A percentile compares a stretch with the other conserved stretches of the same genome.
phyloP scores from a whole-genome alignment of 1,139 yeast species.

The Taphrina confusa region DNA sequence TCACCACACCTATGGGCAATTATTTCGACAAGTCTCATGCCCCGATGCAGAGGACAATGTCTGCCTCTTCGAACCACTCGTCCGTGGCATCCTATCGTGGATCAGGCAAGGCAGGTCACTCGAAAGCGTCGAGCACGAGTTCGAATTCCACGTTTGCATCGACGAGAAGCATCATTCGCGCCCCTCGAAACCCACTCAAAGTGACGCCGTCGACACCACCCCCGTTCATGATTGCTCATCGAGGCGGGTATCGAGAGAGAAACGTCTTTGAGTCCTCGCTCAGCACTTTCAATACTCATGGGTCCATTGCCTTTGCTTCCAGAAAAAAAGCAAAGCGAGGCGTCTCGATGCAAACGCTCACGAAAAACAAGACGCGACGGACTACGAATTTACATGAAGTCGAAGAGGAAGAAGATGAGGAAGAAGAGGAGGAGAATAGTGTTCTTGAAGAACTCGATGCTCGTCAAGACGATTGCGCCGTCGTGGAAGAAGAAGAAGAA shows the following conservation, averaged over 20 bases:
- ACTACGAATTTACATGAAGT: conserved; percentile 18
- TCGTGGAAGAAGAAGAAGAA: conserved; percentile 17
- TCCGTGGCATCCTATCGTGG: conserved; percentile 27
- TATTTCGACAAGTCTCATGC: conserved; percentile 6
- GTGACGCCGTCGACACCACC: conserved; percentile 33
- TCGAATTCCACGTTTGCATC: conserved; percentile 28
- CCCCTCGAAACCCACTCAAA: conserved; percentile 29
- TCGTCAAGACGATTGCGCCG: conserved; percentile 7
- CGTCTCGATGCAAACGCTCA: conserved; percentile 10
- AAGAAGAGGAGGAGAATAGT: neutral
- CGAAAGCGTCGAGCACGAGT: conserved; percentile 32
- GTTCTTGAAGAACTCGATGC: conserved; percentile 12
- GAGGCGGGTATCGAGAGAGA: conserved; percentile 24
- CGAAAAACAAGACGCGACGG: conserved; percentile 5
- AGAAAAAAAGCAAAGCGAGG: conserved; percentile 28
- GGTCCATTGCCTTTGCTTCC: conserved; percentile 20
- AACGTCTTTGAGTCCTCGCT: conserved; percentile 25
- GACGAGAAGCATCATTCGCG: conserved; percentile 10
- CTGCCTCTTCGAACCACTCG: conserved; percentile 27
- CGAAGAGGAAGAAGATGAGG: conserved; percentile 22
- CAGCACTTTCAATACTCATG: conserved; percentile 3
- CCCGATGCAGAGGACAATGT: conserved; percentile 21
- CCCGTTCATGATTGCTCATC: conserved; percentile 31
- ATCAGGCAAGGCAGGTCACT: conserved; percentile 21
- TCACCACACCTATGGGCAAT: neutral